phyloP scores from a whole-genome alignment of 2,329 filamentous ascomycete species.

The Fusarium sp. region DNA sequence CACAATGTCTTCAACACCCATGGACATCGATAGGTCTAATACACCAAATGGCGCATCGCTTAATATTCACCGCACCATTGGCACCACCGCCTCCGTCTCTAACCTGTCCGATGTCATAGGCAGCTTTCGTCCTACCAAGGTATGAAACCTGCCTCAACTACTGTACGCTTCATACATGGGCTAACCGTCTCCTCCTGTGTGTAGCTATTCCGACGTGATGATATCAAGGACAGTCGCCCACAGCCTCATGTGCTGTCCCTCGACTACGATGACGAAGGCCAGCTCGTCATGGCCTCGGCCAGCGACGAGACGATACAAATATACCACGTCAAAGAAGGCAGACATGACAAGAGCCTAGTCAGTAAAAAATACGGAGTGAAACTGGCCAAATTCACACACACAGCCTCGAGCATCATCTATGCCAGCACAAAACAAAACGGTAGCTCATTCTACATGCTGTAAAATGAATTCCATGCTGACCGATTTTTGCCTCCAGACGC shows the following conservation, averaged over 20 bases:
- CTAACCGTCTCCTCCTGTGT: neutral
- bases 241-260: conserved; percentile 83
- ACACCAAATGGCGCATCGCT: conserved; percentile 58
- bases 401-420: conserved; percentile 90
- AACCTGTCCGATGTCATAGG: conserved; percentile 83
- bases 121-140: conserved; percentile 83
- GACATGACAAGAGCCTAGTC: conserved; percentile 86
- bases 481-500: conserved; percentile 66
- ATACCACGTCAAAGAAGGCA: conserved; percentile 92
- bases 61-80: conserved; percentile 63
- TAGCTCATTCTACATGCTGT: conserved; percentile 53
- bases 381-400: conserved; percentile 93
- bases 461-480: conserved; percentile 3
- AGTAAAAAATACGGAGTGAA: conserved; percentile 98
- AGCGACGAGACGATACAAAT: conserved; percentile 96
- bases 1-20: conserved; percentile 65
- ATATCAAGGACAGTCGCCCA: conserved; percentile 63
- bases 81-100: conserved; percentile 61
- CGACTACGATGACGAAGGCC: conserved; percentile 96
- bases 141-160: conserved; percentile 54
- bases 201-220: conserved; percentile 69
- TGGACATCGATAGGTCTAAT: conserved; percentile 65
- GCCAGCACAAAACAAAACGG: conserved; percentile 95
- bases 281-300: conserved; percentile 89
- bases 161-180: neutral